A percentile compares a stretch with the other conserved stretches of the same genome.
These are phyloP conservation scores for Candida bentonensis DNA, from an alignment of 805 yeast species.

Conservation along the genomic window DNA sequence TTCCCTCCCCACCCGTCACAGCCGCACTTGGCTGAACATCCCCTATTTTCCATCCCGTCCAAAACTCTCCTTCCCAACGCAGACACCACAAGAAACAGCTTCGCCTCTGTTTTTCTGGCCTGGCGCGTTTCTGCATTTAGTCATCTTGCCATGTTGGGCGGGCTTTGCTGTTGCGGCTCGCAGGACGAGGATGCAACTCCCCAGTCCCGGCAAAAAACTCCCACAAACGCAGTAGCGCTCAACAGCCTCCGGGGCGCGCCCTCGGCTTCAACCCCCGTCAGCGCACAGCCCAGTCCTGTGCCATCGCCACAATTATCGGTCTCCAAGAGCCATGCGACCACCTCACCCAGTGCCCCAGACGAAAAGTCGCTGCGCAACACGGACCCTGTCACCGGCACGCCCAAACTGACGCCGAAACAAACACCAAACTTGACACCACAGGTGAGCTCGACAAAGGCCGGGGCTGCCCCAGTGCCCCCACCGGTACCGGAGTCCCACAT, in stretches of 20 bases:
- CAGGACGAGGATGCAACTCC: not conserved
- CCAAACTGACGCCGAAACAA: too few species aligned
- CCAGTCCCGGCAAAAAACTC: not conserved
- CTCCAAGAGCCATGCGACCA: not conserved
- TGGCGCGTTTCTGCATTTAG: not conserved
- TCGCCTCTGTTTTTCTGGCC: not conserved
- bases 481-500: not conserved
- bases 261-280: not conserved
- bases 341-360: too few species aligned
- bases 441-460: too few species aligned
- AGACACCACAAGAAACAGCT: too few species aligned
- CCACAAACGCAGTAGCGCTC: not conserved
- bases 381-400: too few species aligned
- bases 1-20: too few species aligned
- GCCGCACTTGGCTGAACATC: too few species aligned
- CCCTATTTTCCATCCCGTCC: too few species aligned
- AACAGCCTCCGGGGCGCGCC: not conserved
- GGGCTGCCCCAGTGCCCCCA: not conserved
- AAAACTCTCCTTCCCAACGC: too few species aligned
- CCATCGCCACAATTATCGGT: not conserved
- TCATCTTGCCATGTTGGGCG: not conserved
- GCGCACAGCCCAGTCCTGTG: not conserved
- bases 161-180: not conserved
- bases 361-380: too few species aligned
- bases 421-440: too few species aligned